Evolutionary conservation across 2,329 filamentous ascomycete species (phyloP).

Genomic region (Trichoderma semiorbis): DNA sequence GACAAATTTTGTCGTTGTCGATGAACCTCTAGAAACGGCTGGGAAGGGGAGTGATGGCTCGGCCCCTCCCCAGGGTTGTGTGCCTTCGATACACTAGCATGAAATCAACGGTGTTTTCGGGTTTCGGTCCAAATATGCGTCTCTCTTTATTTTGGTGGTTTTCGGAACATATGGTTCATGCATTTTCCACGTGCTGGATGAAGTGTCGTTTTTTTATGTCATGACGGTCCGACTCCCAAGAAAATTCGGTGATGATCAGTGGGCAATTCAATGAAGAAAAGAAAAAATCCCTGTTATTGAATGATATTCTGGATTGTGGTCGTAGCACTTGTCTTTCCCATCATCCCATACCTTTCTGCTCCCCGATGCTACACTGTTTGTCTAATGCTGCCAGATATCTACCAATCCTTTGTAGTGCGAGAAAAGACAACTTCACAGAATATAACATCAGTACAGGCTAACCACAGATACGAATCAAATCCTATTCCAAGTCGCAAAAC

Average conservation of each 20-base stretch:
- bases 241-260: conserved; percentile 1
- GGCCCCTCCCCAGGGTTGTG: conserved; percentile 29
- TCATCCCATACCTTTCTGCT: not conserved
- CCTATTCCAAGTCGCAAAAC: not conserved
- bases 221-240: conserved; percentile 3
- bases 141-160: not conserved
- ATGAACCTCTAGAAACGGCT: conserved; percentile 30
- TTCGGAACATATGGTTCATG: not conserved
- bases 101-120: conserved; percentile 42
- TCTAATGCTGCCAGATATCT: not conserved
- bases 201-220: not conserved
- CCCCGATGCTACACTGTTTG: not conserved
- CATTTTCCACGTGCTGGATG: not conserved
- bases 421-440: not conserved
- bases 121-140: conserved; percentile 34
- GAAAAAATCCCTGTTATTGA: conserved; percentile 6
- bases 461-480: not conserved
- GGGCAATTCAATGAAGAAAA: conserved; percentile 6
- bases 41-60: conserved; percentile 22
- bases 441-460: not conserved
- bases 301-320: not conserved
- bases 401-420: not conserved
- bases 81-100: conserved; percentile 40
- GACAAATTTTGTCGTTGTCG: conserved; percentile 22
- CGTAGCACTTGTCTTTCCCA: not conserved